Evolutionary conservation across 1,139 yeast genomes (phyloP), one percentile per base, ranked within the genome.

Genomic region (Pichia kudriavzevii): DNA sequence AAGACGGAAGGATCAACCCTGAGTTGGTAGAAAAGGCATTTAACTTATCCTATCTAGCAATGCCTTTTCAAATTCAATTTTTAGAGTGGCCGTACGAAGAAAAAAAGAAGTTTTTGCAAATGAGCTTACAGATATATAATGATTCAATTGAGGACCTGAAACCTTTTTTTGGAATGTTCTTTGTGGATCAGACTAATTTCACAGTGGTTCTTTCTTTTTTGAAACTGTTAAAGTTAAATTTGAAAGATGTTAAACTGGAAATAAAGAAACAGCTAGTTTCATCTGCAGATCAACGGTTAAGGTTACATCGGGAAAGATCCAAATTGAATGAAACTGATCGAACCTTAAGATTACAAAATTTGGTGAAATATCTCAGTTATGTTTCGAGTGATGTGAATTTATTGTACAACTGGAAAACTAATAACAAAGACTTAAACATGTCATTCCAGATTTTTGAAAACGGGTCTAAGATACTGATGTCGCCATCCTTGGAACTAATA

Each of bases 41-140:
- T 14, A 45, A 44, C 17, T 29, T 51, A 24, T 49, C 55, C 19
- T 38, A 39, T 27, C 27, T 48, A 19, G 36, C 47, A 11, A 48
- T 49, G 52, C 45, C 49, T 7, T 36, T 50, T 28, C 47, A 42
- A 26, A 15, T 48, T 12, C 47, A 43, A 5, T 38, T 42, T 23
- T 22, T 40, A n/a, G 42, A 46, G 21, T 54, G 58, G 58, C 59
- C 59, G 2, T 14, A 37, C 11, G 12, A 21, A n/a, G 39, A 39
- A 22, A 41, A 40, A 25, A 37, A 26, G n/a, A 31, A 23, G 11
- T 37, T 42, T 20, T 11, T 43, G 10, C 16, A 10, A n/a, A 15
- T 28, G 13, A 30, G 40, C 17, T 24, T 44, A 34, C 25, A 35
- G 18, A 39, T 51, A 4, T 47, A 43, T 23, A 26, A 33, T 4